Evolutionary conservation across 371 early-diverging fungal species (phyloP).

Genomic region (Circinella minor): DNA sequence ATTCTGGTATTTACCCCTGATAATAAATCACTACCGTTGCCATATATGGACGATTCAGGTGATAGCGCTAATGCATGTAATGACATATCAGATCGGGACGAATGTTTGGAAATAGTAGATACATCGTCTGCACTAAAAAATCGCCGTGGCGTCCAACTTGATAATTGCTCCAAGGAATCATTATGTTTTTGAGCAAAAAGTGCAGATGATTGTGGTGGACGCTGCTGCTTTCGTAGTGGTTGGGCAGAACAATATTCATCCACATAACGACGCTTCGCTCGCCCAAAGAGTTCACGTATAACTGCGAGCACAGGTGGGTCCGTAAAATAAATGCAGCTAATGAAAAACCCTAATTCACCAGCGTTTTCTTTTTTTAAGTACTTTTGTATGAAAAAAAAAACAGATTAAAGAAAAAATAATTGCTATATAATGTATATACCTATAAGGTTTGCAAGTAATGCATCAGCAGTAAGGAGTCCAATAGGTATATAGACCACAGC

Average conservation of each 20-base stretch:
- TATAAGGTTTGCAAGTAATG: conserved; percentile 30
- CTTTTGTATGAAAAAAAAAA: too few species aligned
- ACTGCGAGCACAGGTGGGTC: conserved; percentile 40
- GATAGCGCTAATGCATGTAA: neutral
- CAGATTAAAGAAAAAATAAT: too few species aligned
- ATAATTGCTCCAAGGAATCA: neutral
- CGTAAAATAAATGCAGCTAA: conserved; percentile 39
- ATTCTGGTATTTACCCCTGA: neutral
- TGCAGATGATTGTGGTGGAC: neutral
- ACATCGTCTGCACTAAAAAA: conserved; percentile 9
- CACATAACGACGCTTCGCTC: conserved; percentile 32
- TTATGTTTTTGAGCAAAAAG: neutral
- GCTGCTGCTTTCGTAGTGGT: neutral
- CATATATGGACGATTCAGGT: too few species aligned
- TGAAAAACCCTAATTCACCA: conserved; percentile 32
- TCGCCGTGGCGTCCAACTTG: neutral
- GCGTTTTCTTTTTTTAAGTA: neutral
- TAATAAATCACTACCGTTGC: too few species aligned
- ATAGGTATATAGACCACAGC: conserved; percentile 20
- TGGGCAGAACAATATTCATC: conserved; percentile 30
- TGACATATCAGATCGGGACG: neutral
- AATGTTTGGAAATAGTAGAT: neutral
- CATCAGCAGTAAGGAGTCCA: conserved; percentile 33
- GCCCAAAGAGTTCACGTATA: conserved; percentile 6
- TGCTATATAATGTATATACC: conserved; percentile 21